Conservation (phyloP, 139 green algal species). For the Chlorella sp. region DNA sequence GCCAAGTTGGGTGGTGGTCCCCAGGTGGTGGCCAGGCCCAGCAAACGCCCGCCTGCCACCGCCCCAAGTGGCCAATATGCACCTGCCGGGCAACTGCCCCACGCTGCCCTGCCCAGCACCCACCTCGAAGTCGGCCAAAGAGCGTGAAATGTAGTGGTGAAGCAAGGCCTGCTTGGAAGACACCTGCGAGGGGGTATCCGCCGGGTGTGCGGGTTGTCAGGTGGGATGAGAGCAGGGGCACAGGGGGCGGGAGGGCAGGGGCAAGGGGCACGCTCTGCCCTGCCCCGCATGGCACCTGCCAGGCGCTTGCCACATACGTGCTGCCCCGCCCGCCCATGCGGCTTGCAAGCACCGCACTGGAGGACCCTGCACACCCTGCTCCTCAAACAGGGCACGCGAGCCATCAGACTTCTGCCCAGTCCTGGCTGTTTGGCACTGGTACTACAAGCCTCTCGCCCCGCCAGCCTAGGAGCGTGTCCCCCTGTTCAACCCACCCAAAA, state of each 20-base stretch:
- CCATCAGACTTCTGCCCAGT: too few species aligned
- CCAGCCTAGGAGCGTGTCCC: background rate
- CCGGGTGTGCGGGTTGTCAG: background rate
- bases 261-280: background rate
- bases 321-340: too few species aligned
- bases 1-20: background rate
- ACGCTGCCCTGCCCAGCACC: background rate
- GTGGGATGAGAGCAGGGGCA: background rate
- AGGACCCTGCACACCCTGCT: too few species aligned
- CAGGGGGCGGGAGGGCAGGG: background rate
- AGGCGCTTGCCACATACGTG: background rate
- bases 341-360: too few species aligned
- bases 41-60: background rate
- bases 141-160: constrained; percentile 35
- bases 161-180: background rate
- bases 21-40: too few species aligned
- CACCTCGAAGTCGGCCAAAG: constrained; percentile 22
- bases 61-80: too few species aligned
- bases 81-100: background rate
- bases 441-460: too few species aligned
- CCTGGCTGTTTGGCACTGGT: too few species aligned
- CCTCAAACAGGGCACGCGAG: too few species aligned
- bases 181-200: background rate
- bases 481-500: too few species aligned
- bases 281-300: background rate